phyloP scores from a whole-genome alignment of 306 rosid genomes.

The Fragaria vesca region DNA sequence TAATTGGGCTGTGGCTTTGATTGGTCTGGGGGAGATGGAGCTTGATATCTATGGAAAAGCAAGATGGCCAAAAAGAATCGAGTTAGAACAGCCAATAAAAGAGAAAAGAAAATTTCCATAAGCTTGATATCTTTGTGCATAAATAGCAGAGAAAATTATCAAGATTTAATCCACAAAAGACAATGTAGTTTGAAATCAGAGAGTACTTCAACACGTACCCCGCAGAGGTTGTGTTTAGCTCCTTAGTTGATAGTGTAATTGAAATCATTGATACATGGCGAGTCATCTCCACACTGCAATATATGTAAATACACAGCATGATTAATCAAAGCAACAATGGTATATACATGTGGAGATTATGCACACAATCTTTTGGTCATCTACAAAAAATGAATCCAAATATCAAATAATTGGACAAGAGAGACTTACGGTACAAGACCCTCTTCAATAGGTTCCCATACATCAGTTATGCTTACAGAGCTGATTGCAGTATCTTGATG shows the following conservation, averaged over 20 bases:
- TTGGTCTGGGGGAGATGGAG: slow-evolving; percentile 59
- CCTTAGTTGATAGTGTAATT: slow-evolving; percentile 65
- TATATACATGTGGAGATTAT: neutral
- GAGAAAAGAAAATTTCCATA: neutral
- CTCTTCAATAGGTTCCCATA: slow-evolving; percentile 98
- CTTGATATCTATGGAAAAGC: slow-evolving; percentile 64
- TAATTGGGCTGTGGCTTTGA: slow-evolving; percentile 59
- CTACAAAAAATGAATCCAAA: neutral
- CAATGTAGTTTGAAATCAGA: neutral
- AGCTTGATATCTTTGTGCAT: neutral
- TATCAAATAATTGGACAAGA: neutral
- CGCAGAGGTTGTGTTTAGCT: slow-evolving; percentile 72
- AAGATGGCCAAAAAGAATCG: neutral
- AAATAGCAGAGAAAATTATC: neutral
- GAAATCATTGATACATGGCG: slow-evolving; percentile 99
- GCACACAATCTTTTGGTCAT: neutral
- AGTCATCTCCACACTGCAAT: slow-evolving; percentile 96
- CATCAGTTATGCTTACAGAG: slow-evolving; percentile 94
- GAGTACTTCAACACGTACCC: slow-evolving; percentile 55
- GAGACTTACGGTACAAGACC: slow-evolving; percentile 93
- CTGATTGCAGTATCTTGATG: slow-evolving; percentile 87
- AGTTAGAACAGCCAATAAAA: neutral
- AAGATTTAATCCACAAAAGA: neutral
- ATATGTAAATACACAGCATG: slow-evolving; percentile 12
- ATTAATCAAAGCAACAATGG: neutral